A percentile compares a stretch with the other conserved stretches of the same genome.
Conservation (phyloP, 2,329 filamentous ascomycete genomes). For the Talaromyces albobiverticillius region DNA sequence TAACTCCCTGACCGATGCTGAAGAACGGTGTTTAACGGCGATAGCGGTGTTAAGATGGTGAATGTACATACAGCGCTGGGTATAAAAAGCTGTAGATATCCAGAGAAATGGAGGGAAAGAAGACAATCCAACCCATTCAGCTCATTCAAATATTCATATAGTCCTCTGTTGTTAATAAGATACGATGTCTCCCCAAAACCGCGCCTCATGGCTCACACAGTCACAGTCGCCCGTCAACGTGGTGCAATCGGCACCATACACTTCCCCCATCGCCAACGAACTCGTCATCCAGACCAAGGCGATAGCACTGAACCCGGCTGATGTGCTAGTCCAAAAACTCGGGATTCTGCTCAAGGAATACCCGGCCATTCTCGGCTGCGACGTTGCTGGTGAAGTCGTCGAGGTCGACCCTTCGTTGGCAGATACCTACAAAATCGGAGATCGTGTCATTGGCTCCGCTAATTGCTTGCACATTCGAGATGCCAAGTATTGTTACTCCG, state of each 20-base stretch:
- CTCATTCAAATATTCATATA: no score
- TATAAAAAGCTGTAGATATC: not conserved
- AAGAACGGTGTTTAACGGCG: not conserved
- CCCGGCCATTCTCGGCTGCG: conserved; percentile 23
- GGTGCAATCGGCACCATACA: conserved; percentile 15
- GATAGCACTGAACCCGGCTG: conserved; percentile 26
- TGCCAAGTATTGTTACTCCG: conserved; percentile 15
- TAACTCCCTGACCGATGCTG: not conserved
- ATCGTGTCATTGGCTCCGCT: conserved; percentile 25
- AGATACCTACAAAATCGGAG: conserved; percentile 23
- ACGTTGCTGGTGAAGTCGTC: conserved; percentile 27
- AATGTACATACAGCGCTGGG: not conserved
- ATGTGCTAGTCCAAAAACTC: conserved; percentile 29
- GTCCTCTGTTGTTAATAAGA: no score
- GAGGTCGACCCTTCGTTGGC: conserved; percentile 24
- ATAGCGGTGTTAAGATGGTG: not conserved
- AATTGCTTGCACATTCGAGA: conserved; percentile 12
- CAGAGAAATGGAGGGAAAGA: not conserved
- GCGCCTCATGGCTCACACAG: conserved; percentile 20
- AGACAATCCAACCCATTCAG: not conserved
- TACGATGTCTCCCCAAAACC: conserved; percentile 13
- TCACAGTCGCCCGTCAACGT: conserved; percentile 14
- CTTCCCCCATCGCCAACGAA: conserved; percentile 18
- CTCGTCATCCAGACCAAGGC: conserved; percentile 21
- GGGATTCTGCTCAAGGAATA: conserved; percentile 20